These are phyloP conservation scores for Fusarium nodosum DNA, from an alignment of 2,329 filamentous ascomycete species.

Conservation along the genomic window DNA sequence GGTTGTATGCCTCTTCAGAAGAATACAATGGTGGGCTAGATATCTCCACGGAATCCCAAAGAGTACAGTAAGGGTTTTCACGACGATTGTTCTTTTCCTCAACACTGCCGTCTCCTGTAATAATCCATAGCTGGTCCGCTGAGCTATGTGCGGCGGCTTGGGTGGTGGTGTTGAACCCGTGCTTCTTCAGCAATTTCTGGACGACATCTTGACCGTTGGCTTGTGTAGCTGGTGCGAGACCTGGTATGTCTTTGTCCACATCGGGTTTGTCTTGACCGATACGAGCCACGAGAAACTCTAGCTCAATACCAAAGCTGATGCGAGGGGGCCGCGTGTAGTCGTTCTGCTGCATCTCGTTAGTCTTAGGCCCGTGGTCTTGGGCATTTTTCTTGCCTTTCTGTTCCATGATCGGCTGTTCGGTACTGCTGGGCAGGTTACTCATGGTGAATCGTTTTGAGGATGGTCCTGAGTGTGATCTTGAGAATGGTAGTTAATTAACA, in stretches of 20 bases:
- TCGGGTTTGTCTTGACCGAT: neutral
- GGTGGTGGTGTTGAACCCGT: neutral
- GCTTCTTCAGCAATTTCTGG: neutral
- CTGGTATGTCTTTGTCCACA: slow-evolving; percentile 16
- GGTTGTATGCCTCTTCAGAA: slow-evolving; percentile 46
- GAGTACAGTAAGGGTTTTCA: neutral
- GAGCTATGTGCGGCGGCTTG: neutral
- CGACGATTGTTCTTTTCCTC: neutral
- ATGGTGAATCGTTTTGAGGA: neutral
- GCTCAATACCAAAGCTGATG: slow-evolving; percentile 42
- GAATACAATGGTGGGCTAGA: slow-evolving; percentile 53
- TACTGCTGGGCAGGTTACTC: neutral
- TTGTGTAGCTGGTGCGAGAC: slow-evolving; percentile 3
- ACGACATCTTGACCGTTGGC: neutral
- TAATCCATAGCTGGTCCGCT: slow-evolving; percentile 17
- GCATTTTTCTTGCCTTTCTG: neutral
- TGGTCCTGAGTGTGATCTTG: neutral
- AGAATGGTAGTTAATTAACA: neutral
- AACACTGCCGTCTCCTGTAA: slow-evolving; percentile 20
- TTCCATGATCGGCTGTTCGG: neutral
- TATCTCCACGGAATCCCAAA: slow-evolving; percentile 52
- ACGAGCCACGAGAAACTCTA: slow-evolving; percentile 38
- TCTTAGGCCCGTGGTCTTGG: neutral
- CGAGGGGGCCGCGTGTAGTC: slow-evolving; percentile 32
- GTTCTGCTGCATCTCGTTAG: slow-evolving; percentile 11